A percentile compares a stretch with the other conserved stretches of the same genome.
Conservation (phyloP, 2,329 filamentous ascomycete genomes). For the Zymoseptoria ardabiliae region DNA sequence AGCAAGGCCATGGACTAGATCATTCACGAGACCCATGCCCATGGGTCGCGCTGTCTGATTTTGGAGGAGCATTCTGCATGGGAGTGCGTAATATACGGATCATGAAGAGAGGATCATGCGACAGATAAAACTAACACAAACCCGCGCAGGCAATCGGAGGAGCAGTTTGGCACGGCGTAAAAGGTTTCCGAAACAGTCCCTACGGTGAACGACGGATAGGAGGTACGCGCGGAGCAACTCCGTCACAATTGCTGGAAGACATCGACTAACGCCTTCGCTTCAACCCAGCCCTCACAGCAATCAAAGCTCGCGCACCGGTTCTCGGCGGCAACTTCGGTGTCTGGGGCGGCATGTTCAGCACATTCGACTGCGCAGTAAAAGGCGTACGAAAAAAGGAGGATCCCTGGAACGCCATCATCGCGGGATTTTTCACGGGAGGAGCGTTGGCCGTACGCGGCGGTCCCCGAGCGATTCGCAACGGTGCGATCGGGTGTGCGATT, state of each 20-base stretch:
- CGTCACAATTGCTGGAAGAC: neutral
- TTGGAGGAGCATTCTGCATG: constrained; percentile 95
- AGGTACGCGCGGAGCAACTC: constrained; percentile 33
- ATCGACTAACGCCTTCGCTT: neutral
- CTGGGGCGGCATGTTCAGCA: constrained; percentile 93
- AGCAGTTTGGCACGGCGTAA: constrained; percentile 93
- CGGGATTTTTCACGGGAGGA: constrained; percentile 93
- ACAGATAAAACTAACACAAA: neutral
- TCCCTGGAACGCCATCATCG: constrained; percentile 95
- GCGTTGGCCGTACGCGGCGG: constrained; percentile 87
- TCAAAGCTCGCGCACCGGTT: constrained; percentile 94
- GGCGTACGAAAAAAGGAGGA: constrained; percentile 86
- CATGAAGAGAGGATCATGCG: neutral
- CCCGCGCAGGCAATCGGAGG: constrained; percentile 28
- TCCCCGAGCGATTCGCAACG: constrained; percentile 84
- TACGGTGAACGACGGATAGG: constrained; percentile 94
- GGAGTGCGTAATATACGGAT: constrained; percentile 55
- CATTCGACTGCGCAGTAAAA: constrained; percentile 95
- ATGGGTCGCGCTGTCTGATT: constrained; percentile 94
- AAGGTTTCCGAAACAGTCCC: constrained; percentile 50
- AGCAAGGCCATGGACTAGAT: constrained; percentile 54
- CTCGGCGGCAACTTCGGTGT: constrained; percentile 97
- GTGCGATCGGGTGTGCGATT: constrained; percentile 91
- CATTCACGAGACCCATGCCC: constrained; percentile 95
- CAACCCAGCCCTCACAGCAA: constrained; percentile 67